phyloP scores from a whole-genome alignment of 305 asterid species.

The Solanum aculeatissimum region DNA sequence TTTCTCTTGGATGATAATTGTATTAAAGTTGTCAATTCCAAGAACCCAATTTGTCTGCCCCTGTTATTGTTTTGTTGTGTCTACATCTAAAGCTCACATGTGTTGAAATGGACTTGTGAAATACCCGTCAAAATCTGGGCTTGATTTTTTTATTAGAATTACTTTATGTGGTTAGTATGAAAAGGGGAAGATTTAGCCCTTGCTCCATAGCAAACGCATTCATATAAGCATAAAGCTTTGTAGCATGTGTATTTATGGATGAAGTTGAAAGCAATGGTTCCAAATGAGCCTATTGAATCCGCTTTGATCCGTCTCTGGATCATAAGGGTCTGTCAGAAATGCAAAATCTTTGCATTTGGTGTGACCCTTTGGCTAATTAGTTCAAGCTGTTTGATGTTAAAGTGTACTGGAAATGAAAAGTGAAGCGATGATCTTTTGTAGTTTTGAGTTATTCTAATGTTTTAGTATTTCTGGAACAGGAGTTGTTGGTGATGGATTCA shows the following conservation, averaged over 20 bases:
- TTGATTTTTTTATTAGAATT: not conserved
- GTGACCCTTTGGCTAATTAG: too few species aligned
- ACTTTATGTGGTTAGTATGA: not conserved
- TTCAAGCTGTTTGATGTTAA: not conserved
- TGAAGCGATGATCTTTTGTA: not conserved
- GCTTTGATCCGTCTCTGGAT: not conserved
- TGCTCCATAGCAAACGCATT: not conserved
- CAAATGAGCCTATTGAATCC: not conserved
- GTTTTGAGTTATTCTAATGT: not conserved
- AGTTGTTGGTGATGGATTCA: conserved; percentile 44
- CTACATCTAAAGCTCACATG: not conserved
- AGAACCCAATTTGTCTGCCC: not conserved
- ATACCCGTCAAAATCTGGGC: not conserved
- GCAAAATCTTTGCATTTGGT: not conserved
- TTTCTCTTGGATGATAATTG: not conserved
- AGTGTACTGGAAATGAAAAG: not conserved
- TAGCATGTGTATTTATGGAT: not conserved
- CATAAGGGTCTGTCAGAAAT: not conserved
- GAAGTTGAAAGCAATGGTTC: not conserved
- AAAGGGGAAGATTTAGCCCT: not conserved
- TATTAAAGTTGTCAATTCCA: not conserved
- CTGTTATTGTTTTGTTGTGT: not conserved
- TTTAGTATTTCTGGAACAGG: conserved; percentile 6
- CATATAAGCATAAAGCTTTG: not conserved
- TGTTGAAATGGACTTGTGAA: not conserved